Evolutionary conservation across 2,329 filamentous ascomycete genomes (phyloP), one percentile per base, ranked within the genome.

Genomic region (Iodosphaeria phyllophila): DNA sequence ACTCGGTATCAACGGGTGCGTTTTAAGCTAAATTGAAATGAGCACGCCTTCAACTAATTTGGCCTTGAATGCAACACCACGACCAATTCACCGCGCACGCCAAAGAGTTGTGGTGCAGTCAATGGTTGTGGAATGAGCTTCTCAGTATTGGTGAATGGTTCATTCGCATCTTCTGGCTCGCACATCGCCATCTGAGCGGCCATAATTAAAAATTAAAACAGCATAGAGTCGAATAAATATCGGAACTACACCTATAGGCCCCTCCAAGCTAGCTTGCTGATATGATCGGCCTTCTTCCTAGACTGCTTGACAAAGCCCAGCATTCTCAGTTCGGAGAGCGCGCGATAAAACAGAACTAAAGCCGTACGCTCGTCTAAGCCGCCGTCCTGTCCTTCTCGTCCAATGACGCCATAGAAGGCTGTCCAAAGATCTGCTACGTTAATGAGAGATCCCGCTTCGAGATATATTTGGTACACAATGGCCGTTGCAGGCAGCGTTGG

Each of bases 211-310:
- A n/a, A n/a, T n/a, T n/a, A n/a, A n/a, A n/a, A n/a, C n/a, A n/a
- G n/a, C n/a, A n/a, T n/a, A 19, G 8, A 19, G n/a, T 19, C 18
- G 18, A 19, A n/a, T n/a, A n/a, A n/a, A n/a, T n/a, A n/a, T n/a
- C n/a, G n/a, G n/a, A n/a, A n/a, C n/a, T n/a, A n/a, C n/a, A n/a
- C n/a, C n/a, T 46, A 67, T 32, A 89, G 54, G 38, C 86, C 89
- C 45, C 77, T 83, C 70, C 44, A 47, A 8, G 43, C 43, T 25
- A 83, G 60, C 56, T 93, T 95, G 19, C 80, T 74, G 36, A 95
- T 56, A 50, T 95, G 86, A 45, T 95, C 89, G 13, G 73, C 69
- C 58, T 92, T 92, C 58, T 84, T 92, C 51, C 75, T 78, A 42
- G 76, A 95, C 32, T 65, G 63, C 54, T 89, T 93, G 32, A 95